phyloP scores from a whole-genome alignment of 345 rosid genomes.

The Eucalyptus regnans region DNA sequence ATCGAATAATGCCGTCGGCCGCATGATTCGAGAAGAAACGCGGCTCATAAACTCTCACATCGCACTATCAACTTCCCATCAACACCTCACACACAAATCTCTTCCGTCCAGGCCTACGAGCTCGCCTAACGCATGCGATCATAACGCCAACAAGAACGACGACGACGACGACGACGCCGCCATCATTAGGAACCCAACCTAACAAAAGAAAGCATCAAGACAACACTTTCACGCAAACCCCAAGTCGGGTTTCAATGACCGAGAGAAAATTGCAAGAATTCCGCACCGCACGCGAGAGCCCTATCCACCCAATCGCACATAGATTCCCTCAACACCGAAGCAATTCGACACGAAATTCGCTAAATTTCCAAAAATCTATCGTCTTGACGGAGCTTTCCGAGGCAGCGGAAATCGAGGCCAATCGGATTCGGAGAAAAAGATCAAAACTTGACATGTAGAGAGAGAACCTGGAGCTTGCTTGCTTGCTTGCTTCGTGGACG shows the following conservation, averaged over 20 bases:
- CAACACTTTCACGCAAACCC: not conserved
- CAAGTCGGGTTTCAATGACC: not conserved
- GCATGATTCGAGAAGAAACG: not conserved
- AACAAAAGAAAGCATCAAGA: not conserved
- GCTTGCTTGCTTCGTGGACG: not conserved
- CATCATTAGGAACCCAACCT: not conserved
- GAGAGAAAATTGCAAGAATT: not conserved
- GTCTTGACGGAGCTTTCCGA: not conserved
- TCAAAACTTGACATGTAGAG: not conserved
- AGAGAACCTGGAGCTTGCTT: not conserved
- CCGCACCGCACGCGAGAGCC: not conserved
- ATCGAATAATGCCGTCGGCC: not conserved
- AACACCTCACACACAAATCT: not conserved
- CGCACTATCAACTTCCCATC: not conserved
- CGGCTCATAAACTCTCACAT: not conserved
- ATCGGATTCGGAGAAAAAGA: not conserved
- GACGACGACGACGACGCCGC: too few species aligned
- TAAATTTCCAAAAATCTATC: not conserved
- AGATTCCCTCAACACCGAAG: not conserved
- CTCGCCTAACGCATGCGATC: not conserved
- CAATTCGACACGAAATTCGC: not conserved
- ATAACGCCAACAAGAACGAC: not conserved
- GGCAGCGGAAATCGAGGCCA: not conserved
- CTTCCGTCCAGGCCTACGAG: not conserved
- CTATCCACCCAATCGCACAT: not conserved